Evolutionary conservation across 805 yeast species (phyloP), one percentile per base, ranked within the genome.

Genomic region (Candida xyloterini): DNA sequence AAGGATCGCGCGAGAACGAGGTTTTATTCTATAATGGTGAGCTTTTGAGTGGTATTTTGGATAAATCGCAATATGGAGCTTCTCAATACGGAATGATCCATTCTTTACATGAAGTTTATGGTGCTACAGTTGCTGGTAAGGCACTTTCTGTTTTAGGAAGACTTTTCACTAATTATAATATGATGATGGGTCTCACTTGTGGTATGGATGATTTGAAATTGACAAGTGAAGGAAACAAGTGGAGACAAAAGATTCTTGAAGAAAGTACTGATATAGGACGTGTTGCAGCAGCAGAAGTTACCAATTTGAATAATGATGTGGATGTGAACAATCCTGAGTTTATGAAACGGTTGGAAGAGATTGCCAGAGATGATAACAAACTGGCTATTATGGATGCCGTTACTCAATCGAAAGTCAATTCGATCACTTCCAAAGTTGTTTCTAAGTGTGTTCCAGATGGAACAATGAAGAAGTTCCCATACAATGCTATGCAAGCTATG

Each of bases 151-250:
- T 91, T n/a, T 73, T 93, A 46, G 98, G 99, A 49, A 77, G 99
- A 56, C 72, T 93, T 40, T 91, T 95, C 68, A 95, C 99, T 15
- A 88, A 86, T 63, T 93, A 88, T 64, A 89, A 84, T 57, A 90
- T 84, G 77, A 75, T 79, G 69, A 84, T 87, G 42, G 98, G 96
- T 1, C 86, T 93, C 60, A 93, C 99, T 7, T 93, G 99, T 81
- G 99, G 99, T 76, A 95, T 93, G 99, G 99, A 93, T 63, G 99
- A 93, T 70, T 73, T 93, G 63, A 79, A 95, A 61, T 74, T 95
- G 52, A 93, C 98, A 15, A 77, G 65, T 3, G 95, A 87, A 53
- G 99, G 99, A 60, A 90, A 95, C 62, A 57, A 72, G 44, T 81
- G 95, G 91, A 81, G 99, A 72, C 67, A 68, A 10, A 95, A 88